These are phyloP conservation scores for Fusarium subglutinans DNA, from an alignment of 2,329 filamentous ascomycete genomes.

Conservation along the genomic window DNA sequence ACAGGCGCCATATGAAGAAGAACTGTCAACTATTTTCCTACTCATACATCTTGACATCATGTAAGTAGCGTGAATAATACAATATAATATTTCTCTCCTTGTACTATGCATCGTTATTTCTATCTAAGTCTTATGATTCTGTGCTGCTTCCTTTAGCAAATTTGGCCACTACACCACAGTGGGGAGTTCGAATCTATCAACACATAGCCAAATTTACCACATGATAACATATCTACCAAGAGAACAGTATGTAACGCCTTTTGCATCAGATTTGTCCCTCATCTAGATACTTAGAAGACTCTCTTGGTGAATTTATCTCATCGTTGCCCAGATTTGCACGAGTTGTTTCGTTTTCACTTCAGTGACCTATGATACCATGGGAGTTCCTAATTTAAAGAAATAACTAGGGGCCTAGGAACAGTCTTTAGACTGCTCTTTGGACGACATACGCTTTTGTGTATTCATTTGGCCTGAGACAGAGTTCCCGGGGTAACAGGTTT, in stretches of 20 bases:
- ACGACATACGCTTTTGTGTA: background rate
- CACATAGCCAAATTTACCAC: background rate
- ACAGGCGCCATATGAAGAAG: background rate
- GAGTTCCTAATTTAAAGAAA: too few relatives aligned
- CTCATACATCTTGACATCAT: background rate
- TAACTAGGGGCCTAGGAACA: too few relatives aligned
- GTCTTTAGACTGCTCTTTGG: background rate
- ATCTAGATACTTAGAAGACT: background rate
- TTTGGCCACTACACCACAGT: background rate
- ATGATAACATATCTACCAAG: background rate
- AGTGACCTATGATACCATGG: background rate
- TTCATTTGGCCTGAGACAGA: background rate
- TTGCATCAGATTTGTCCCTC: background rate
- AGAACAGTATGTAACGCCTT: background rate
- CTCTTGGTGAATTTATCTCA: too few relatives aligned
- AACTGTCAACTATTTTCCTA: background rate
- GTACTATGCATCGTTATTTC: too few relatives aligned
- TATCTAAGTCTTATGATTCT: background rate
- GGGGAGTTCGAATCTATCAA: background rate
- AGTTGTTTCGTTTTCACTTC: background rate
- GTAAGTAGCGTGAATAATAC: background rate
- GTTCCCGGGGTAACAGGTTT: background rate
- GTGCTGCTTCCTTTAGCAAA: background rate
- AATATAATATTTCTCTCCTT: too few relatives aligned
- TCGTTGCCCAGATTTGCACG: background rate